Evolutionary conservation across 805 yeast species (phyloP), one percentile per base, ranked within the genome.

Genomic region (Lipomyces chichibuensis): DNA sequence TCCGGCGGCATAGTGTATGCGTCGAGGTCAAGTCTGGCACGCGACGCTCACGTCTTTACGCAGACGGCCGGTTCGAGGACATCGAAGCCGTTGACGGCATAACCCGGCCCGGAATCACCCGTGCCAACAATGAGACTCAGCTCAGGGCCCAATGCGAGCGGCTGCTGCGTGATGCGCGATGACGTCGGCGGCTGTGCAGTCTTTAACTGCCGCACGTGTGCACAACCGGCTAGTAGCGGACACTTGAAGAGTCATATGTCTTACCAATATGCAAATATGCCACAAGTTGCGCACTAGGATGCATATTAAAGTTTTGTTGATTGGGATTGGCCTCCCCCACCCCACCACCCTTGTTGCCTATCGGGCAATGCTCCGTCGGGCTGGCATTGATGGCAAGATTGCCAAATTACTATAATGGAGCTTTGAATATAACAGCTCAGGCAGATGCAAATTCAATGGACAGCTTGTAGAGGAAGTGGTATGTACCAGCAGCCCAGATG

Each of bases 51-150:
- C 61, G 59, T 33, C 54, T 57, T 23, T 57, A 27, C 23, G 64
- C 49, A 17, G 65, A 62, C 23, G 65, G 65, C 25, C 37, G 65
- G 32, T 37, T 62, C 54, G 65, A 56, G 55, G 23, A 20, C 59
- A 27, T 29, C 32, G 32, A 56, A 5, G 17, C 14, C 17, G 6
- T 11, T 29, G 13, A 6, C 37, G 37, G 57, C 33, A 33, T n/a
- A n/a, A 6, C 37, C 37, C 37, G 37, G 57, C 37, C 57, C 33
- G 57, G 49, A n/a, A 43, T 7, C 49, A 8, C 49, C 49, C 49
- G 49, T 8, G 23, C 20, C 2, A 43, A 17, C 49, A 5, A 43
- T 17, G 14, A 43, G 17, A 3, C 27, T 23, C 53, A 7, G n/a
- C 3, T 56, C 59, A 33, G 43, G 59, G 59, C 59, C 37, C 59